Evolutionary conservation across 1,284 basidiomycete genomes (phyloP).

Genomic region (Porphyrellus sp.): DNA sequence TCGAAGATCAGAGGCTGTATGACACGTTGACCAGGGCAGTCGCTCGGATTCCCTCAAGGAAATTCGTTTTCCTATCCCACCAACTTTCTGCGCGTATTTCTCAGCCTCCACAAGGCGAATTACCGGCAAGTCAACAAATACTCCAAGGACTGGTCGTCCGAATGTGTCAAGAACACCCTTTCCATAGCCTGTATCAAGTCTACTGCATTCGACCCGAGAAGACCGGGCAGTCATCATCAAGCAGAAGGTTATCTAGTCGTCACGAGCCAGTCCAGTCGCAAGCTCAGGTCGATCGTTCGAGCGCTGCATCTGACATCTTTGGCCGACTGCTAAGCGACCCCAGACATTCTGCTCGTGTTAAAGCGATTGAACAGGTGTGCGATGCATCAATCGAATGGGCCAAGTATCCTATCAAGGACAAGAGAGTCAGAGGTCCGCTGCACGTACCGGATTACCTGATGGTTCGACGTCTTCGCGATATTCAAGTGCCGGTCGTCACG

Average conservation of each 20-base stretch:
- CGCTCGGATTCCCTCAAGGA: slow-evolving; percentile 74
- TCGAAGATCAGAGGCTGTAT: slow-evolving; percentile 58
- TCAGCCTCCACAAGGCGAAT: slow-evolving; percentile 34
- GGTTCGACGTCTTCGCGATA: slow-evolving; percentile 49
- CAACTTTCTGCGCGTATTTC: slow-evolving; percentile 89
- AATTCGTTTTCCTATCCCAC: slow-evolving; percentile 88
- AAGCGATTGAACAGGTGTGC: slow-evolving; percentile 66
- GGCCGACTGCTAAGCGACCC: slow-evolving; percentile 50
- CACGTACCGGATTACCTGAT: slow-evolving; percentile 42
- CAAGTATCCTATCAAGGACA: slow-evolving; percentile 48
- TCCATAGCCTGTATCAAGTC: slow-evolving; percentile 90
- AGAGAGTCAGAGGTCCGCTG: slow-evolving; percentile 24
- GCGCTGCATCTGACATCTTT: slow-evolving; percentile 72
- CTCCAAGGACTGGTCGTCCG: slow-evolving; percentile 68
- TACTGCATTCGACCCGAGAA: slow-evolving; percentile 62
- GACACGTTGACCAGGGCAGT: slow-evolving; percentile 51
- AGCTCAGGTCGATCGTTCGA: slow-evolving; percentile 48
- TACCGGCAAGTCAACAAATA: slow-evolving; percentile 54
- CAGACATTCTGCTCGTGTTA: slow-evolving; percentile 41
- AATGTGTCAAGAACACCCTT: slow-evolving; percentile 90
- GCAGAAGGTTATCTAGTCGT: slow-evolving; percentile 43
- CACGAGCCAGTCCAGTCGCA: slow-evolving; percentile 37
- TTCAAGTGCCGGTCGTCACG: slow-evolving; percentile 84
- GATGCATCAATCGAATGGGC: slow-evolving; percentile 83
- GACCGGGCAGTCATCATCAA: slow-evolving; percentile 16